These are phyloP conservation scores for Leccinum sublutescens DNA, from an alignment of 768 basidiomycete species.

Conservation along the genomic window DNA sequence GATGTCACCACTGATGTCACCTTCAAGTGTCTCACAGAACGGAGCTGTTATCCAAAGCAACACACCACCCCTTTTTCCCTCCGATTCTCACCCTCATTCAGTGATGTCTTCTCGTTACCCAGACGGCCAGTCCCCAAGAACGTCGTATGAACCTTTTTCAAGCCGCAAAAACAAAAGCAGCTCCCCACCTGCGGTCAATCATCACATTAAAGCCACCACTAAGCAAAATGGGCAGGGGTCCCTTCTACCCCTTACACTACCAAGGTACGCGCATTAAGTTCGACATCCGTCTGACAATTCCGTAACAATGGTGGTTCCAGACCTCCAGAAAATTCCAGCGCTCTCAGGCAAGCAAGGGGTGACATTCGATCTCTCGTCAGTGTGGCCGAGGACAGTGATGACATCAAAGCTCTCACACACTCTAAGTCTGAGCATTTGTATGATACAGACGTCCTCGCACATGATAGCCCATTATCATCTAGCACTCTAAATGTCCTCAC, in stretches of 20 bases:
- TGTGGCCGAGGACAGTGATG: not conserved
- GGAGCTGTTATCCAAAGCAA: not conserved
- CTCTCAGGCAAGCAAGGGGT: not conserved
- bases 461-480: constrained; percentile 5
- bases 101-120: not conserved
- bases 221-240: not conserved
- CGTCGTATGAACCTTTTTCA: not conserved
- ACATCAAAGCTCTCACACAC: constrained; percentile 5
- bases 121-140: not conserved
- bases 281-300: constrained; percentile 3
- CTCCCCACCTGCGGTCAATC: constrained; percentile 4
- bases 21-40: not conserved
- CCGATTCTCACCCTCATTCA: not conserved
- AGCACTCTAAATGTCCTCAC: not conserved
- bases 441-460: not conserved
- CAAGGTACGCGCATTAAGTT: constrained; percentile 9
- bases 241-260: not conserved
- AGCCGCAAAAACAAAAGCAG: not conserved
- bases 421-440: constrained; percentile 8
- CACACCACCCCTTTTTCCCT: not conserved
- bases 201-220: constrained; percentile 9
- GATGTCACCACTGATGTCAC: not conserved
- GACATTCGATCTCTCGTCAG: not conserved
- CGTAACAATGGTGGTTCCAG: not conserved
- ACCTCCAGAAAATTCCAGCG: not conserved